Conservation (phyloP, 208 protist species). For the Borovskyia barvae region DNA sequence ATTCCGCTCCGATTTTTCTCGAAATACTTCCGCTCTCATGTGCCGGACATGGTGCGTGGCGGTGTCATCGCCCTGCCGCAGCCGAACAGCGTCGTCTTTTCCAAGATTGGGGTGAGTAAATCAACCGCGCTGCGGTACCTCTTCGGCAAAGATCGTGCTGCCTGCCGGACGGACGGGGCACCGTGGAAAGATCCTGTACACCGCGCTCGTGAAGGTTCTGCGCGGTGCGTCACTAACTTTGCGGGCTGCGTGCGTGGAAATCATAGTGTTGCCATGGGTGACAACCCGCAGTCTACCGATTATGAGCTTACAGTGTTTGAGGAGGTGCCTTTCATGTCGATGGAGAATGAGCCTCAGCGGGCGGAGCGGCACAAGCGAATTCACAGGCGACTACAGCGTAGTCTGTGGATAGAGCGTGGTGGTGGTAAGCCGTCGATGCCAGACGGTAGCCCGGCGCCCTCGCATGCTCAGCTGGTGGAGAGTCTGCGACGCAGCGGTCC, state of each 20-base stretch:
- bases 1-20: slow-evolving; percentile 68
- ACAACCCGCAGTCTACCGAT: slow-evolving; percentile 84
- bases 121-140: slow-evolving; percentile 82
- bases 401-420: slow-evolving; percentile 18
- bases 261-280: slow-evolving; percentile 64
- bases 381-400: slow-evolving; percentile 33
- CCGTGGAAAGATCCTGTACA: neutral
- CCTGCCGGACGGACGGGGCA: slow-evolving; percentile 10
- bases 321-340: slow-evolving; percentile 68
- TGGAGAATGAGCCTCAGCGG: slow-evolving; percentile 67
- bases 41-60: slow-evolving; percentile 35
- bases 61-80: slow-evolving; percentile 81
- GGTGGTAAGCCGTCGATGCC: slow-evolving; percentile 29
- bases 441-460: slow-evolving; percentile 45
- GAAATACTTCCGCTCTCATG: slow-evolving; percentile 52
- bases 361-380: slow-evolving; percentile 66
- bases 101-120: slow-evolving; percentile 85
- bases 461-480: slow-evolving; percentile 27
- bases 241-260: slow-evolving; percentile 27
- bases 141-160: slow-evolving; percentile 38
- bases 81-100: slow-evolving; percentile 89
- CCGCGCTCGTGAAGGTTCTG: neutral
- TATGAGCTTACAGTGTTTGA: slow-evolving; percentile 81
- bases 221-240: slow-evolving; percentile 16
- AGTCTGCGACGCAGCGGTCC: slow-evolving; percentile 41